Evolutionary conservation across 208 protist species (phyloP).

Genomic region (Acanthamoeba castellanii): DNA sequence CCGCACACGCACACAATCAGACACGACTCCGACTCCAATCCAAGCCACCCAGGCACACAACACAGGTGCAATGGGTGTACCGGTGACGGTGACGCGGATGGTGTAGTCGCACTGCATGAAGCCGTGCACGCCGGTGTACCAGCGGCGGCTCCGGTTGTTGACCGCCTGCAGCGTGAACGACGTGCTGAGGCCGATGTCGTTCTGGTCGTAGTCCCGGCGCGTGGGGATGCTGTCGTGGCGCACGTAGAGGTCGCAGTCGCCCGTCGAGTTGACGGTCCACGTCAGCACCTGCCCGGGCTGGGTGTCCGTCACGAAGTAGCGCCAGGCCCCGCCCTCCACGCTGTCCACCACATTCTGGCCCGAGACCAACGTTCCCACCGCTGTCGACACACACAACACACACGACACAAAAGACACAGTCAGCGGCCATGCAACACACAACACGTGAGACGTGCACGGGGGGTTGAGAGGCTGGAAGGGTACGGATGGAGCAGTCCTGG

Average conservation of each 20-base stretch:
- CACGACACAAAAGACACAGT: too few species aligned
- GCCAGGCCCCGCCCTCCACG: not conserved
- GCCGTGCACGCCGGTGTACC: conserved; percentile 6
- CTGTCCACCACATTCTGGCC: not conserved
- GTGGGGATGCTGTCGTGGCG: not conserved
- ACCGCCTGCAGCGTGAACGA: not conserved
- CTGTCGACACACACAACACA: too few species aligned
- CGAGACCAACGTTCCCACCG: too few species aligned
- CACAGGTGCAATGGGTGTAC: not conserved
- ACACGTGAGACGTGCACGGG: not conserved
- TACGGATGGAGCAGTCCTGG: conserved; percentile 17
- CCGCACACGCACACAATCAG: too few species aligned
- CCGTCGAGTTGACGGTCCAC: conserved; percentile 23
- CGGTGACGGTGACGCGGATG: not conserved
- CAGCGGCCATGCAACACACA: too few species aligned
- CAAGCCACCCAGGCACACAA: too few species aligned
- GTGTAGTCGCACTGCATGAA: not conserved
- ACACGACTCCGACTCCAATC: too few species aligned
- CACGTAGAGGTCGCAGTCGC: conserved; percentile 21
- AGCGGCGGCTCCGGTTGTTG: not conserved
- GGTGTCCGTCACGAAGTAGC: not conserved
- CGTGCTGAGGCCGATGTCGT: not conserved
- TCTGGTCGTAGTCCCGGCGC: not conserved
- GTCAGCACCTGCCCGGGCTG: not conserved
- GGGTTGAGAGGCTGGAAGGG: not conserved